Conservation (phyloP, 495 filamentous ascomycete genomes). For the Talaromyces trachyspermus region DNA sequence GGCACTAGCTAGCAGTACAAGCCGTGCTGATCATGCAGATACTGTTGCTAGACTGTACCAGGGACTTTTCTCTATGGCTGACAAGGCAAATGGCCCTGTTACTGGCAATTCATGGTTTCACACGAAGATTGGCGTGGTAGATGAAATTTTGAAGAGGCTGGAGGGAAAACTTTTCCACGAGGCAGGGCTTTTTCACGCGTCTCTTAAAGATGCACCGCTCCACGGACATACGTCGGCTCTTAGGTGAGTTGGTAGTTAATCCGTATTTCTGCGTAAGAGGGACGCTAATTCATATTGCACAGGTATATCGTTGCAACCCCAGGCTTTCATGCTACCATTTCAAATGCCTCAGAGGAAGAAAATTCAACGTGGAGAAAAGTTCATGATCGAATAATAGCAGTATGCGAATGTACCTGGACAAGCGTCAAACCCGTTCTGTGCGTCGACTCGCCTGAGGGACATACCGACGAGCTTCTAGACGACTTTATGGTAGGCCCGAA, state of each 20-base stretch:
- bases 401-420: constrained; percentile 62
- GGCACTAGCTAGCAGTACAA: constrained; percentile 56
- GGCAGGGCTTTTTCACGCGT: constrained; percentile 49
- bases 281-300: constrained; percentile 18
- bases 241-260: constrained; percentile 32
- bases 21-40: constrained; percentile 80
- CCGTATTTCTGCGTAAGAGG: constrained; percentile 3
- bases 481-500: constrained; percentile 65
- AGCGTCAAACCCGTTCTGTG: constrained; percentile 71
- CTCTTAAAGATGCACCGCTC: constrained; percentile 57
- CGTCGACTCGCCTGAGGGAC: constrained; percentile 85
- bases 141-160: constrained; percentile 38
- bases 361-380: constrained; percentile 28
- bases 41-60: constrained; percentile 61
- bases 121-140: constrained; percentile 35
- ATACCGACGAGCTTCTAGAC: constrained; percentile 66
- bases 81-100: constrained; percentile 3
- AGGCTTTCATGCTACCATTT: constrained; percentile 29
- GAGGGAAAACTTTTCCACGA: constrained; percentile 50
- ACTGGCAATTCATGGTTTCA: constrained; percentile 25
- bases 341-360: constrained; percentile 10
- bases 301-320: constrained; percentile 39
- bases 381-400: constrained; percentile 48
- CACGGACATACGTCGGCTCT: constrained; percentile 64
- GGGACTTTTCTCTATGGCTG: constrained; percentile 41